Evolutionary conservation across 306 rosid genomes (phyloP), one percentile per base, ranked within the genome.

Genomic region (Adenanthera pavonina): DNA sequence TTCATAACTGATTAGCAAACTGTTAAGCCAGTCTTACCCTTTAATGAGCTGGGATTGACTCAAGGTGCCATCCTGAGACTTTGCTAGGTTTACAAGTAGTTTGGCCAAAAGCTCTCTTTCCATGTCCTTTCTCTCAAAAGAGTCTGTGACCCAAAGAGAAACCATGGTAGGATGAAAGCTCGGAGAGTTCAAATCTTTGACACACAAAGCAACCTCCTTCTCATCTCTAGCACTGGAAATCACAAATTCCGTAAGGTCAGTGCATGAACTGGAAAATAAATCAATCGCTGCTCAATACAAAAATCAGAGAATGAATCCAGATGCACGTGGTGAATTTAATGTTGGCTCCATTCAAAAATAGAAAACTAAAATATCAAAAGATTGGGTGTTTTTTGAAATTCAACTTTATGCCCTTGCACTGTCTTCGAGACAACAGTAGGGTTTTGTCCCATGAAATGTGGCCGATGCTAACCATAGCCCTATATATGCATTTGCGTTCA

Each of bases 91-190:
- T 20, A 90, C 90, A 7, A 95, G 86, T 71, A 95, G 81, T 80
- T 84, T 83, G 17, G 93, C 89, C 84, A 95, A 85, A 80, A 89
- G 91, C 64, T 86, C 96, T 83, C 99, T 86, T 69, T 95, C 93
- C 0, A 51, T 8, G 74, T 93, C 94, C 89, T 90, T 93, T 44
- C 91, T 87, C 89, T 95, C 99, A 69, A 90, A 95, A 9, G 97
- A 94, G 83, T 95, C 94, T 2, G 81, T 79, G 81, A 95, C 89
- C 99, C 98, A 95, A 15, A 89, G 84, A 72, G 90, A 86, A 56
- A 95, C 87, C 92, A 95, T 90, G 15, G 92, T 81, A 8, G 98
- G 85, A 85, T 93, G 91, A 89, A 89, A 93, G 87, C 88, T 85
- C 10, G 94, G 99, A 69, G 97, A 83, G 70, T 90, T 87, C 89